Base-by-base conservation (phyloP, 495 filamentous ascomycete species). In the Alectoria sarmentosa region DNA sequence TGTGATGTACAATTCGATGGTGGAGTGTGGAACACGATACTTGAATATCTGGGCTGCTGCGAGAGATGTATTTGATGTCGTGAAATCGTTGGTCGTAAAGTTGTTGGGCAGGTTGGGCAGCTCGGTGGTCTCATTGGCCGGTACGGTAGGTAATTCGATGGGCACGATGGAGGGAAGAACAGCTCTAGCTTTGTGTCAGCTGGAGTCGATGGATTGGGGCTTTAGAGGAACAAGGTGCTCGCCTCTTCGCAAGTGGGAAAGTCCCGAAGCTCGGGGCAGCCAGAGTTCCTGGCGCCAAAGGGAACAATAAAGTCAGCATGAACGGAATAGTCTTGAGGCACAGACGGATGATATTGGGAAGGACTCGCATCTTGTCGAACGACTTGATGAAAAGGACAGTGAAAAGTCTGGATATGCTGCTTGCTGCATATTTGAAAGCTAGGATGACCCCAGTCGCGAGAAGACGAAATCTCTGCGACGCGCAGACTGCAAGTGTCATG, bases 1-100 rank as follows among this genome's bases (percentile, higher is more conserved):
- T 39, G 11, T 23, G 28, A 58, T n/a, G 11, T 6, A 21, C 62
- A 64, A 28, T 38, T 64, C 54, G 37, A 64, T 64, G 1, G 39
- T 26, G 26, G 55, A 64, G 30, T 26, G 41, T 28, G 62, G 54
- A 14, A 64, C 39, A 23, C 55, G 62, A 21, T 17, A 58, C 3
- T 5, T 6, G 55, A 64, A 46, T 39, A 8, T 23, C 14, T 30
- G 32, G 30, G 21, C 0, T 21, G 21, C 3, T 41, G 30, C 37
- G 55, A 19, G 55, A 28, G n/a, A 26, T 8, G 17, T 23, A 14
- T 34, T 58, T 15, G 30, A 19, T 11, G 30, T 58, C 6, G 55
- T 34, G 30, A 14, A 32, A 3, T 4, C 54, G 54, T 44, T n/a
- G 4, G 30, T 9, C 9, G 56, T 13, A 28, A 38, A n/a, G 3